Conservation (phyloP, 2,329 filamentous ascomycete species). For the Curvularia lunata region DNA sequence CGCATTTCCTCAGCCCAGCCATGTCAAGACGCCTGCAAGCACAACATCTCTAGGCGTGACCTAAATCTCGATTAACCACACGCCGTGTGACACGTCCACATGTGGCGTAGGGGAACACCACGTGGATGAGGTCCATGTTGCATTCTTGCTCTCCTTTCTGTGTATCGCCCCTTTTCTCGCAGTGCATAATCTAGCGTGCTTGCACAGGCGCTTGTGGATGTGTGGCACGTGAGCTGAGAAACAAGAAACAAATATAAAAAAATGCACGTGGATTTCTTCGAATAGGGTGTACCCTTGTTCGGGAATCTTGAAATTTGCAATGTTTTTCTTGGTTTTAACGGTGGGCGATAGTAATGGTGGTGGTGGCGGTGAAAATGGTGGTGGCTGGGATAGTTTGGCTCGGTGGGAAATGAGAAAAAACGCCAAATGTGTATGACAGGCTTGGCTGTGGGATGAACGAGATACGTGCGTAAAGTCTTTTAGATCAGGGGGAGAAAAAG, state of each 20-base stretch:
- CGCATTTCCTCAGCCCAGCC: no score
- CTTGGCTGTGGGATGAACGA: not conserved
- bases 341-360: no score
- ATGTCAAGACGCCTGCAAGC: not conserved
- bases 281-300: not conserved
- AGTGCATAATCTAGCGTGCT: conserved; percentile 46
- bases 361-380: not conserved
- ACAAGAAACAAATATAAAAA: no score
- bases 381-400: not conserved
- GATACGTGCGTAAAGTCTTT: not conserved
- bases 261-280: not conserved
- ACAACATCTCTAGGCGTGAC: not conserved
- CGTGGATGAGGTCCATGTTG: not conserved
- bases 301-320: no score
- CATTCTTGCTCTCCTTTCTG: not conserved
- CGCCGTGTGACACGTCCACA: not conserved
- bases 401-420: not conserved
- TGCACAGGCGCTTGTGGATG: conserved; percentile 24
- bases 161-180: conserved; percentile 23
- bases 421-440: not conserved
- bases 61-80: no score
- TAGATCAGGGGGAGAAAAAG: not conserved
- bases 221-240: not conserved
- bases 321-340: no score
- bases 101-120: not conserved